These are phyloP conservation scores for Ploettnerulaceae sp. DNA, from an alignment of 2,329 filamentous ascomycete species.

Conservation along the genomic window DNA sequence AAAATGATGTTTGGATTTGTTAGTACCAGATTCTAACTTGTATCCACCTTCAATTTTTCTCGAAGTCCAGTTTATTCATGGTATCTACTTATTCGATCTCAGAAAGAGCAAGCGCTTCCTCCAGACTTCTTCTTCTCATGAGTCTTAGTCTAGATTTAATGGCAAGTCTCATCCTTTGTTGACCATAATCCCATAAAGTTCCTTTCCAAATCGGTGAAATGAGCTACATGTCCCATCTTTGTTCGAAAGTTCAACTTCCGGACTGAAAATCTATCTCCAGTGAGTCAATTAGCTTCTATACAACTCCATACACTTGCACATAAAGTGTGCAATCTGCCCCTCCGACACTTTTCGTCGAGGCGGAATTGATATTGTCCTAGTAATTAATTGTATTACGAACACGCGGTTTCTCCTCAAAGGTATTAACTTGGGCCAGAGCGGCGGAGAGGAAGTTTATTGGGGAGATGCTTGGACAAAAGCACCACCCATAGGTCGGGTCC, in stretches of 20 bases:
- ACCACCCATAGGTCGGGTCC: constrained; percentile 9
- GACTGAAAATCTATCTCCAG: background rate
- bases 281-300: background rate
- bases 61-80: too few relatives aligned
- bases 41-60: too few relatives aligned
- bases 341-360: constrained; percentile 13
- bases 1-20: too few relatives aligned
- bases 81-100: too few relatives aligned
- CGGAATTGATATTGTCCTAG: constrained; percentile 19
- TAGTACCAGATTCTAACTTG: too few relatives aligned
- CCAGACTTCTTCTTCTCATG: background rate
- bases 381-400: constrained; percentile 17
- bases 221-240: constrained; percentile 16
- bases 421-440: constrained; percentile 7
- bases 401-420: constrained; percentile 1
- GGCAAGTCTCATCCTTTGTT: background rate
- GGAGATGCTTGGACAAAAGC: constrained; percentile 10
- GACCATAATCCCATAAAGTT: constrained; percentile 23
- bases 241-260: constrained; percentile 8
- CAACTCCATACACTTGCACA: constrained; percentile 2
- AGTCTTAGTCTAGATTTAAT: background rate
- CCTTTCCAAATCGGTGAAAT: constrained; percentile 17
- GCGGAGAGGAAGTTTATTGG: constrained; percentile 14
- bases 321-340: constrained; percentile 15
- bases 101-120: too few relatives aligned